Conservation (phyloP, 2,329 filamentous ascomycete genomes). For the Aspergillus alliaceus region DNA sequence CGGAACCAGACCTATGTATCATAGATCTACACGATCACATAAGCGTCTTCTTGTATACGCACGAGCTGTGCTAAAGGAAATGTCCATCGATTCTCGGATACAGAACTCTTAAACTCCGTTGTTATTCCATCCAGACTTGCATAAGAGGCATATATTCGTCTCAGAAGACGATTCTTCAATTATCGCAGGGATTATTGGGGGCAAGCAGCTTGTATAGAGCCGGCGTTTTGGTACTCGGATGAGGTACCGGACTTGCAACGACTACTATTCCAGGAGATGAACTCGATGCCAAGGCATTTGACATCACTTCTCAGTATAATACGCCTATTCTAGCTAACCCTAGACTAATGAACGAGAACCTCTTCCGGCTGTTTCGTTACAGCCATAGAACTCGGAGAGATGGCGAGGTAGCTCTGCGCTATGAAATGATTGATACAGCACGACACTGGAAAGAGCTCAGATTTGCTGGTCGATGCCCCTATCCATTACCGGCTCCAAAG, state of each 20-base stretch:
- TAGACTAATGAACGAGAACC: conserved; percentile 35
- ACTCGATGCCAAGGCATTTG: conserved; percentile 34
- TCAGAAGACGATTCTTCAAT: conserved; percentile 38
- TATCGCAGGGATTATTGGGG: conserved; percentile 46
- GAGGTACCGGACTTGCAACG: conserved; percentile 42
- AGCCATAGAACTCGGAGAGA: conserved; percentile 44
- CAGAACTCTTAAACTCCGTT: conserved; percentile 28
- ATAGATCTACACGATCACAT: conserved; percentile 38
- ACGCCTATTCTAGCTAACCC: conserved; percentile 31
- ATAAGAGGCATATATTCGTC: conserved; percentile 47
- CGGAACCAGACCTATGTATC: conserved; percentile 30
- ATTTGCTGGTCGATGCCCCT: conserved; percentile 34
- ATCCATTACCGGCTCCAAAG: conserved; percentile 24
- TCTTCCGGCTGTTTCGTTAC: conserved; percentile 43
- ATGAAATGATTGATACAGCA: conserved; percentile 44
- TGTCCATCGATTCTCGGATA: conserved; percentile 25
- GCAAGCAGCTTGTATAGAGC: conserved; percentile 43
- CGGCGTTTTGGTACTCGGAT: conserved; percentile 41
- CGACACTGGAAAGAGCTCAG: conserved; percentile 40
- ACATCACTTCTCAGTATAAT: conserved; percentile 30
- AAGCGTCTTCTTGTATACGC: conserved; percentile 30
- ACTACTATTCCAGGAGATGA: conserved; percentile 17
- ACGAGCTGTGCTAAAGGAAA: conserved; percentile 28
- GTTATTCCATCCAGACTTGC: conserved; percentile 42
- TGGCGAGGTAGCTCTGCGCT: conserved; percentile 39